Evolutionary conservation across 164 flowering plant genomes (phyloP).

Genomic region (Chimonanthus praecox): DNA sequence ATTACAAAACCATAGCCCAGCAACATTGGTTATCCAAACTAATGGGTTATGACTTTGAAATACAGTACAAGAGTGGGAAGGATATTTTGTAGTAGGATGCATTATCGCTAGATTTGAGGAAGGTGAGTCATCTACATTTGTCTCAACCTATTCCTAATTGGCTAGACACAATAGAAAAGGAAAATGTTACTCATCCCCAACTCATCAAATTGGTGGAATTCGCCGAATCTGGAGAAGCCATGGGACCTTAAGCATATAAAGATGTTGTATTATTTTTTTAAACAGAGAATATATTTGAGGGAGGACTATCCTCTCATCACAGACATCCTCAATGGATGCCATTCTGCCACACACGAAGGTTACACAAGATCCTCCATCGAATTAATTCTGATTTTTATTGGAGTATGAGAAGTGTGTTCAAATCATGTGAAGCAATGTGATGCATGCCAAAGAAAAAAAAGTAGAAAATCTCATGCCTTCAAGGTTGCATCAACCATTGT

Average conservation of each 20-base stretch:
- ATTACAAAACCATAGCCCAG: background rate
- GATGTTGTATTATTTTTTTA: slow-evolving; percentile 3
- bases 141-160: slow-evolving; percentile 2
- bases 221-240: background rate
- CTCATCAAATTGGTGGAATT: background rate
- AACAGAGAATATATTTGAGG: background rate
- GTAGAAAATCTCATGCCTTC: background rate
- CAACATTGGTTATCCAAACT: background rate
- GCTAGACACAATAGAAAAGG: slow-evolving; percentile 1
- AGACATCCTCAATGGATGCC: background rate
- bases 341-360: background rate
- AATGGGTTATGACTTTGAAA: background rate
- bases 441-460: background rate
- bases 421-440: background rate
- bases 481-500: background rate
- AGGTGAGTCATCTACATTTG: background rate
- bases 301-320: background rate
- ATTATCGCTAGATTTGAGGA: background rate
- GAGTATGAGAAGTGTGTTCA: background rate
- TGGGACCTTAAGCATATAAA: slow-evolving; percentile 1
- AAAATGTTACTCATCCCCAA: background rate
- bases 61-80: background rate
- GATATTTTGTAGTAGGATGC: background rate
- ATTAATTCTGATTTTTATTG: background rate
- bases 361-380: background rate